These are phyloP conservation scores for Pseudopithomyces chartarum DNA, from an alignment of 2,329 filamentous ascomycete genomes.

Conservation along the genomic window DNA sequence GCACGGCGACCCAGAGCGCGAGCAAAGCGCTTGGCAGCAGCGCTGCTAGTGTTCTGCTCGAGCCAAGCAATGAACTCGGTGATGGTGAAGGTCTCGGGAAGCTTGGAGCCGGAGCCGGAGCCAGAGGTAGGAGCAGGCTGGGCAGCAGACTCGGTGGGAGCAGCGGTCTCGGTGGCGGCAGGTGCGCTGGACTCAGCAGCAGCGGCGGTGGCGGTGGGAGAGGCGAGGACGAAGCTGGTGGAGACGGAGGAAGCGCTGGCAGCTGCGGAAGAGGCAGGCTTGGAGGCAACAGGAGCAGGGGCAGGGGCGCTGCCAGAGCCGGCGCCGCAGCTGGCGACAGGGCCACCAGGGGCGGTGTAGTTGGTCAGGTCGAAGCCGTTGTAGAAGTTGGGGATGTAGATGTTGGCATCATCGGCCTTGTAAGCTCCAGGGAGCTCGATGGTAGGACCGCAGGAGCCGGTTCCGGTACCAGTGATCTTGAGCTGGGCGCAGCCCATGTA, in stretches of 20 bases:
- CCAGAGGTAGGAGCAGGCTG: constrained; percentile 16
- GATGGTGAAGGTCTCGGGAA: too few relatives aligned
- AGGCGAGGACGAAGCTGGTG: background rate
- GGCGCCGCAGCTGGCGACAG: constrained; percentile 30
- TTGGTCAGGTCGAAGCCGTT: constrained; percentile 36
- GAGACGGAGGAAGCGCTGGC: constrained; percentile 6
- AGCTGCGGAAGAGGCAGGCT: constrained; percentile 12
- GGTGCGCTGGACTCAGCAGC: background rate
- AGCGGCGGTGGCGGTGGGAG: background rate
- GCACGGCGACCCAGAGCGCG: constrained; percentile 48
- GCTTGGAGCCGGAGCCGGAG: constrained; percentile 10
- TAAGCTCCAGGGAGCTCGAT: constrained; percentile 50
- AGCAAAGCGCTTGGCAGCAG: constrained; percentile 48
- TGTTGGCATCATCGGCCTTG: constrained; percentile 35
- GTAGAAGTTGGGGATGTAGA: constrained; percentile 45
- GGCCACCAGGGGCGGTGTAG: constrained; percentile 38
- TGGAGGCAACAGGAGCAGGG: constrained; percentile 4
- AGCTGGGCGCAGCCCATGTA: constrained; percentile 55
- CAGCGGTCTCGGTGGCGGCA: constrained; percentile 2
- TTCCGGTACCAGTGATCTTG: constrained; percentile 48
- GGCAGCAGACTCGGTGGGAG: constrained; percentile 6
- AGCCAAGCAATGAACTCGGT: too few relatives aligned
- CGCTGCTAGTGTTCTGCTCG: constrained; percentile 39
- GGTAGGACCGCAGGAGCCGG: constrained; percentile 43
- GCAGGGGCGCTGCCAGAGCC: constrained; percentile 20